phyloP scores from a whole-genome alignment of 2,329 filamentous ascomycete genomes.

The Torrubiellomyces zombiae region DNA sequence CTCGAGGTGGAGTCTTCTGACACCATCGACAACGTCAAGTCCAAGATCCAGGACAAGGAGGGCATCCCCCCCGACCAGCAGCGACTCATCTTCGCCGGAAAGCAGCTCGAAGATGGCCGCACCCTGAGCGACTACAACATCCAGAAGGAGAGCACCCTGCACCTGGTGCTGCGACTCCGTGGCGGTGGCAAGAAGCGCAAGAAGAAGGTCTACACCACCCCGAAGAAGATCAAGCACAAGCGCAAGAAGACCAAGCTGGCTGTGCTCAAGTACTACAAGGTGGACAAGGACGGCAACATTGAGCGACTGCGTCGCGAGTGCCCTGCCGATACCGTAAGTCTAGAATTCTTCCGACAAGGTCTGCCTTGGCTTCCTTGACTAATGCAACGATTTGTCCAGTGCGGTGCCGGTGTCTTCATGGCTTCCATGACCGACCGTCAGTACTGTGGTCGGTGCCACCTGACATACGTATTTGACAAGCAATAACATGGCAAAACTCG shows the following conservation, averaged over 20 bases:
- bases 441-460: constrained; percentile 70
- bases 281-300: constrained; percentile 98
- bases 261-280: constrained; percentile 99
- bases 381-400: constrained; percentile 32
- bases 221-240: constrained; percentile 99
- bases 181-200: constrained; percentile 99
- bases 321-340: constrained; percentile 69
- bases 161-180: constrained; percentile 94
- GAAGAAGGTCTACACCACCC: constrained; percentile 99
- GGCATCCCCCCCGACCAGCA: constrained; percentile 98
- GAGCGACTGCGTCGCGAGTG: constrained; percentile 98
- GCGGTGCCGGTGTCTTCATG: constrained; percentile 99
- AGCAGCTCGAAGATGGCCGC: constrained; percentile 99
- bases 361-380: background rate
- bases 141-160: constrained; percentile 99
- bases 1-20: constrained; percentile 99
- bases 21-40: constrained; percentile 99
- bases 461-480: constrained; percentile 61
- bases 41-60: constrained; percentile 98
- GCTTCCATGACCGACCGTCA: constrained; percentile 99
- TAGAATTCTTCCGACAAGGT: background rate
- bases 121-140: constrained; percentile 99
- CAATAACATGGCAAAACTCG: too few relatives aligned
- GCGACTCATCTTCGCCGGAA: constrained; percentile 98
- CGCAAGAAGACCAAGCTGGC: constrained; percentile 99